Evolutionary conservation across 371 early-diverging fungal genomes (phyloP), one percentile per base, ranked within the genome.

Genomic region (Enterocytospora artemiae): DNA sequence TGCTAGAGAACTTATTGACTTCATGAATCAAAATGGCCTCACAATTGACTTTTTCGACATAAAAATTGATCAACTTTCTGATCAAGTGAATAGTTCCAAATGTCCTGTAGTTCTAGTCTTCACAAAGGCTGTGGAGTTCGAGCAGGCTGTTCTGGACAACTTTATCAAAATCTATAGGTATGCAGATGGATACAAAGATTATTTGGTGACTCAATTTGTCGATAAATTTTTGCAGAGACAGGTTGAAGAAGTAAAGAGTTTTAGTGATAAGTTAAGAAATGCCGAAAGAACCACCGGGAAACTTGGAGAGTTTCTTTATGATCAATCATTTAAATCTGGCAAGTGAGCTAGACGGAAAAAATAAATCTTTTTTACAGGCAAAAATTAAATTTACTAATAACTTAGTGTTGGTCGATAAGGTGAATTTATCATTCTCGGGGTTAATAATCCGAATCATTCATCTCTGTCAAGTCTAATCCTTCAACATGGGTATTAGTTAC

Each of bases 401-500:
- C n/a, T n/a, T n/a, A n/a, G n/a, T n/a, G n/a, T n/a, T n/a, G n/a
- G n/a, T n/a, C n/a, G n/a, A n/a, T n/a, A n/a, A n/a, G n/a, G n/a
- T n/a, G n/a, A n/a, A n/a, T n/a, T n/a, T n/a, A n/a, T n/a, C n/a
- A n/a, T n/a, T n/a, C n/a, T n/a, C n/a, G n/a, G n/a, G n/a, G 18
- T 59, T 55, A 33, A 44, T 44, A 64, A n/a, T 37, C 18, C 0
- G 43, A 25, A n/a, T 70, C 66, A 39, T 67, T 57, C 25, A 72
- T 50, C 16, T 56, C 39, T 37, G 33, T 55, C 1, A 75, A 48
- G 36, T 76, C 67, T 31, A 76, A 44, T 24, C 63, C 71, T 50
- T 79, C 72, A 34, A 79, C 67, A 67, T 79, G 80, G 39, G 80
- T 77, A 49, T 79, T 79, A 22, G 80, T 79, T 58, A 79, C 74